Conservation (phyloP, 306 rosid species). For the Citrullus colocynthis region DNA sequence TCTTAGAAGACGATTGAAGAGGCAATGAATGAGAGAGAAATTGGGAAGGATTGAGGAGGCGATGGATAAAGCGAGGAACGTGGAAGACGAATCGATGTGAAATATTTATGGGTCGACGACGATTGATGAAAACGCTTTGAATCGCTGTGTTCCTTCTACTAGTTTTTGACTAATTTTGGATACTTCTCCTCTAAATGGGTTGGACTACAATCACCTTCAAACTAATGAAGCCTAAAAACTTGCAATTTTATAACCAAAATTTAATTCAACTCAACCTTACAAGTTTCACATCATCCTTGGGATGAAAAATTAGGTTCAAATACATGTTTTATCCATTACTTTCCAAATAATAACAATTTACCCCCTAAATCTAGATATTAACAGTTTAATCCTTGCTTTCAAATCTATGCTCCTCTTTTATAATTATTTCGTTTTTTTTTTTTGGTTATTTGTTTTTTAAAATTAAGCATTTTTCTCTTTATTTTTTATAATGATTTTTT, state of each 20-base stretch:
- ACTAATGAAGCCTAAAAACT: not conserved
- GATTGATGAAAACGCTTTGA: not conserved
- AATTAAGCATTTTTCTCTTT: no score
- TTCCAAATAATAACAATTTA: no score
- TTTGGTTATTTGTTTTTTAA: no score
- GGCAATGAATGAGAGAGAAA: not conserved
- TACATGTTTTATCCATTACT: no score
- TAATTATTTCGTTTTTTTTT: no score
- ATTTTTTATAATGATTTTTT: no score
- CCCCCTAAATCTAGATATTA: no score
- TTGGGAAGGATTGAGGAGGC: not conserved
- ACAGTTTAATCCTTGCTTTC: no score
- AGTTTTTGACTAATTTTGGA: slow-evolving; percentile 2
- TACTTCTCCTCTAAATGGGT: not conserved
- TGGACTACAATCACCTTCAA: not conserved
- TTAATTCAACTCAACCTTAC: no score
- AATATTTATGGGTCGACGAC: not conserved
- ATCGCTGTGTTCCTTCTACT: not conserved
- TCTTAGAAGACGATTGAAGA: not conserved
- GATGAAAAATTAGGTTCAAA: no score
- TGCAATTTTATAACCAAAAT: not conserved
- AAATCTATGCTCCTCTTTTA: accelerated
- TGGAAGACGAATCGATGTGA: not conserved
- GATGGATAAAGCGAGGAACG: not conserved
- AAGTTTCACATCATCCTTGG: no score